A percentile compares a stretch with the other conserved stretches of the same genome.
phyloP scores from a whole-genome alignment of 306 rosid genomes.

The Ziziphus jujuba region DNA sequence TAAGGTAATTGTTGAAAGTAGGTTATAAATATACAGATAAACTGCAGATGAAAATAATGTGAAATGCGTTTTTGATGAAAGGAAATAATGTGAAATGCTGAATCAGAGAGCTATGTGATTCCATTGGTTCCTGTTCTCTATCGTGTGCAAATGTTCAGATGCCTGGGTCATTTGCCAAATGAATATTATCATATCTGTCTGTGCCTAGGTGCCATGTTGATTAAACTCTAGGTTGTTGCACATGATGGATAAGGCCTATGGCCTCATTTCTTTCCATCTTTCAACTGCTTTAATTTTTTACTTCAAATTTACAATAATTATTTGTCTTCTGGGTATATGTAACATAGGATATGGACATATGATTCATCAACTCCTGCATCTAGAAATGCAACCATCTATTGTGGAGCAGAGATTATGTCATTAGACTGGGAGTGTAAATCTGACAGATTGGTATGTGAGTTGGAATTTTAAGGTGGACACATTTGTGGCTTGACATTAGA shows the following conservation, averaged over 20 bases:
- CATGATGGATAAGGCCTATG: constrained; percentile 6
- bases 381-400: constrained; percentile 95
- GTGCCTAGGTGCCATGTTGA: not conserved
- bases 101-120: not conserved
- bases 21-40: constrained; percentile 7
- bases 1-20: constrained; percentile 57
- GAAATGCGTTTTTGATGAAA: not conserved
- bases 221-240: constrained; percentile 15
- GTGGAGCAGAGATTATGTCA: constrained; percentile 87
- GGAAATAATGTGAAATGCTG: not conserved
- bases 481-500: constrained; percentile 19
- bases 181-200: not conserved
- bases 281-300: constrained; percentile 16
- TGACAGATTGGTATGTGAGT: constrained; percentile 80
- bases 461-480: constrained; percentile 15
- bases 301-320: constrained; percentile 15
- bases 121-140: constrained; percentile 12
- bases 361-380: constrained; percentile 86
- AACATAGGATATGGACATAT: constrained; percentile 88
- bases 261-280: not conserved
- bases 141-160: constrained; percentile 17
- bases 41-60: not conserved
- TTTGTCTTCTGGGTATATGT: constrained; percentile 16
- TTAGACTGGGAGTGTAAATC: constrained; percentile 99
- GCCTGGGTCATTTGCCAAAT: not conserved